A percentile compares a stretch with the other conserved stretches of the same genome.
These are phyloP conservation scores for Skeletonema menzelii DNA, from an alignment of 108 stramenopile species.

Conservation along the genomic window DNA sequence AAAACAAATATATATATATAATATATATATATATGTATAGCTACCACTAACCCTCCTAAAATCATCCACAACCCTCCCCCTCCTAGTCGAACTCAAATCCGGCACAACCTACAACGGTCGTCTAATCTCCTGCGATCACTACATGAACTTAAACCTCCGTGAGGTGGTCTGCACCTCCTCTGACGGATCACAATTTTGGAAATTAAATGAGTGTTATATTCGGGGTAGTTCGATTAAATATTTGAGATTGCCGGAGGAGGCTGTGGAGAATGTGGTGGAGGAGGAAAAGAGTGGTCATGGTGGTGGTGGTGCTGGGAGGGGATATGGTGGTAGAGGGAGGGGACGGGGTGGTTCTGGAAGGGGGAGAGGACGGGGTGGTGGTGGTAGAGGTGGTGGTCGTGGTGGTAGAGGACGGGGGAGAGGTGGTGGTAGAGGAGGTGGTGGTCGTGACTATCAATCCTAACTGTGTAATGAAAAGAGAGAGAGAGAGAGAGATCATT, in stretches of 20 bases:
- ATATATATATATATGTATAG: too few species aligned
- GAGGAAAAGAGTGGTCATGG: constrained; percentile 40
- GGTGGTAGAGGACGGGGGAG: constrained; percentile 59
- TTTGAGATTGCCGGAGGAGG: constrained; percentile 90
- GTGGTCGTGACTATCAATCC: constrained; percentile 29
- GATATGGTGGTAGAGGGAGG: constrained; percentile 41
- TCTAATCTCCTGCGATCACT: constrained; percentile 92
- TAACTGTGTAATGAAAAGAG: too few species aligned
- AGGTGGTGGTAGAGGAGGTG: constrained; percentile 58
- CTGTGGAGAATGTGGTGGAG: constrained; percentile 85
- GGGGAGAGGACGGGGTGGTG: constrained; percentile 38
- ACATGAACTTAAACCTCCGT: constrained; percentile 98
- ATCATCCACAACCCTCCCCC: constrained; percentile 90
- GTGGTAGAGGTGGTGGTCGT: constrained; percentile 39
- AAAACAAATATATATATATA: too few species aligned
- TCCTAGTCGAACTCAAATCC: constrained; percentile 98
- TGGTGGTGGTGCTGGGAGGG: constrained; percentile 34
- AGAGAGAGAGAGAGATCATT: too few species aligned
- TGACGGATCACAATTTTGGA: constrained; percentile 95
- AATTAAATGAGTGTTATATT: constrained; percentile 94
- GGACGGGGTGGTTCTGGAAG: constrained; percentile 44
- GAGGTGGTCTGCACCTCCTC: constrained; percentile 96
- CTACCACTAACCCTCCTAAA: constrained; percentile 93
- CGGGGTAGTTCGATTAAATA: constrained; percentile 97
- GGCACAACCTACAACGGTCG: constrained; percentile 99